Base-by-base conservation (phyloP, 2,329 filamentous ascomycete genomes). In the Gliomastix tumulicola region DNA sequence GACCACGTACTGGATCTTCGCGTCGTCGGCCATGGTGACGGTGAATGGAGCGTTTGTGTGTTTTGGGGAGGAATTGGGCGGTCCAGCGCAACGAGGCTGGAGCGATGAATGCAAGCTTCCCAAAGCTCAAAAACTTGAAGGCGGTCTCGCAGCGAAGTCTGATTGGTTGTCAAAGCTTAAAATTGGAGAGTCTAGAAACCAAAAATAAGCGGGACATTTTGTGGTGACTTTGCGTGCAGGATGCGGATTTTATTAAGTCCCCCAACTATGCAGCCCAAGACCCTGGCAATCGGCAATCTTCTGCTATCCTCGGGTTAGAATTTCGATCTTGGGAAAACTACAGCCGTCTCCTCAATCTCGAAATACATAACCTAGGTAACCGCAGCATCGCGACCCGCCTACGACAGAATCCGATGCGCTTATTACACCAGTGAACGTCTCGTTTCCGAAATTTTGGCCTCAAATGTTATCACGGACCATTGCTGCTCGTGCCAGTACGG, bases 1-100 rank as follows among this genome's bases (percentile, higher is more conserved):
- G n/a, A 25, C 40, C 39, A 59, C 76, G 48, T 63, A 86, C 82
- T 85, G 79, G 39, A 86, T 84, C 68, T 86, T 85, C 49, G 76
- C 62, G 60, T 82, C 78, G 50, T 82, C 78, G 50, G 79, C 71
- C 78, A 82, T 82, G 18, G 46, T 57, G 38, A 28, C 35, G 41
- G 41, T 21, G n/a, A n/a, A n/a, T n/a, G n/a, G n/a, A n/a, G n/a
- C n/a, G n/a, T n/a, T n/a, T n/a, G n/a, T 21, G 20, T 21, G 16
- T 8, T 33, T n/a, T 25, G 33, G 21, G 17, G 21, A 22, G 18
- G 22, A 5, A 25, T 35, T 27, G 36, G 21, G 45, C 46, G 41
- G 43, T 32, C 30, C 17, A 38, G 41, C 38, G 43, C 52, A 44
- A 50, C 54, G 50, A 59, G 55, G 56, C 57, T 60, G 54, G 47